Base-by-base conservation (phyloP, 768 basidiomycete species). In the Kwoniella dejecticola region DNA sequence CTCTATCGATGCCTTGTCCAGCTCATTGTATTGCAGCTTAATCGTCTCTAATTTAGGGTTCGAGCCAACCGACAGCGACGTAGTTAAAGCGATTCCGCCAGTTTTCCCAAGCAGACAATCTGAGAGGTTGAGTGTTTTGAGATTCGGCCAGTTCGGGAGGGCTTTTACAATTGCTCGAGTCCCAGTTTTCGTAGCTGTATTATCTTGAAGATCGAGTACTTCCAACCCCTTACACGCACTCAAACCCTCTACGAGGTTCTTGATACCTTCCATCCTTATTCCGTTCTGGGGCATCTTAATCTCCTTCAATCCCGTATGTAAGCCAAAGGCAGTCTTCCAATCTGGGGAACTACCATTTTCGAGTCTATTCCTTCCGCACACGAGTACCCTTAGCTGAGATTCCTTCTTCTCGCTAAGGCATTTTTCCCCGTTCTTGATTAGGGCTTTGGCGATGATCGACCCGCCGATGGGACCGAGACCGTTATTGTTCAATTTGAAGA, bases 211-310 rank as follows among this genome's bases (percentile, higher is more conserved):
- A 82, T 99, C 93, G 71, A 99, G 84, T 66, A 86, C 81, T 71
- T 86, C 82, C 52, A 99, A 81, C 41, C 82, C 80, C 2, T 82
- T 80, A 76, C 88, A 89, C 57, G 86, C 82, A 12, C 85, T 78
- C 30, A 99, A 79, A 3, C 93, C 95, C 23, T 79, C 75, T 4
- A 90, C 89, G 23, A 99, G 85, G 11, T 85, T 84, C 8, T 83
- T 84, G 72, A 95, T 89, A 3, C 96, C 96, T 60, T 88, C 88
- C 87, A 90, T 90, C 66, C 92, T 84, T 70, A 99, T 97, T 4
- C 95, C 96, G 73, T 99, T 97, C 82, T 98, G 94, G n/a, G 90
- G 89, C 87, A 98, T 88, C 60, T 89, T 85, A 29, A 98, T 88
- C 67, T 96, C 91, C 53, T 82, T 82, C 30, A 99, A 84, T 5